These are phyloP conservation scores for Gossypium stocksii DNA, from an alignment of 345 rosid genomes.

Conservation along the genomic window DNA sequence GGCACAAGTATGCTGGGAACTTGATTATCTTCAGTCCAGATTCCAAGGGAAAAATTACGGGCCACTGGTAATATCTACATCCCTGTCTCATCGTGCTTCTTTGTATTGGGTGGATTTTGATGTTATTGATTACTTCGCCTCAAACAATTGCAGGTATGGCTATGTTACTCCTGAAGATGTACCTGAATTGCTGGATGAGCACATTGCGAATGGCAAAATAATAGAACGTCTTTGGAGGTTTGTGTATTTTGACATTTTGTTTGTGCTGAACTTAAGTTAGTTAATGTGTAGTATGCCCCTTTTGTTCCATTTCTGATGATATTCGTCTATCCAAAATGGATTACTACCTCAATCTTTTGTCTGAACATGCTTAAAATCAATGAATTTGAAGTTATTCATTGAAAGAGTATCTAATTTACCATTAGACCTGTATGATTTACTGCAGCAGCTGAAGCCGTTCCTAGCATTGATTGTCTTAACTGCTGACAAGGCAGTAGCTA, in stretches of 20 bases:
- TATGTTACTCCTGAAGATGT: constrained; percentile 91
- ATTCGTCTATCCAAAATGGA: not conserved
- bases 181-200: constrained; percentile 82
- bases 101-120: not conserved
- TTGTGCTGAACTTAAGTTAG: not conserved
- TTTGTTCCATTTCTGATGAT: not conserved
- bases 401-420: not conserved
- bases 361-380: not conserved
- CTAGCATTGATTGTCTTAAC: not conserved
- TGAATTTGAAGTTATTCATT: not conserved
- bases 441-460: not conserved
- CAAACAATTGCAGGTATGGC: constrained; percentile 65
- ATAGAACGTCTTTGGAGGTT: constrained; percentile 82
- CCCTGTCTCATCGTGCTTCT: not conserved
- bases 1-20: constrained; percentile 98
- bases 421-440: not conserved
- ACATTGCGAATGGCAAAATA: constrained; percentile 67
- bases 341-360: not conserved
- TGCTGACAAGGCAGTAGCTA: not conserved
- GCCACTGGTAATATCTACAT: constrained; percentile 63
- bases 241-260: constrained; percentile 15
- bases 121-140: not conserved
- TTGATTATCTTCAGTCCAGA: constrained; percentile 68
- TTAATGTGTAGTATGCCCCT: not conserved
- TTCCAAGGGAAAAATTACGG: constrained; percentile 52